phyloP scores from a whole-genome alignment of 1,284 basidiomycete genomes.

The Apiotrichum veenhuisii region DNA sequence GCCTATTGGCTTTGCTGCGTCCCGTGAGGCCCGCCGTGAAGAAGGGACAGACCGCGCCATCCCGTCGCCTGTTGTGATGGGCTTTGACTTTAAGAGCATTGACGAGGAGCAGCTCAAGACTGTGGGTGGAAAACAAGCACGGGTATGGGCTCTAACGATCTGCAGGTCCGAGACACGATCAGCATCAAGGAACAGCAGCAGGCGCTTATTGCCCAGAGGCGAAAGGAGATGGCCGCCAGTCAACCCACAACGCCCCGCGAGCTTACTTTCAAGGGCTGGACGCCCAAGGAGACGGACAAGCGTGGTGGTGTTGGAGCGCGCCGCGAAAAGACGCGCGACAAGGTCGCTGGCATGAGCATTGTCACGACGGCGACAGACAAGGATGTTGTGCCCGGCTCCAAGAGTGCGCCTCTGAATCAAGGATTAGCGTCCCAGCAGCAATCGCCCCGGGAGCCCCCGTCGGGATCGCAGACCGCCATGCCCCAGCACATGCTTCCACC shows the following conservation, averaged over 20 bases:
- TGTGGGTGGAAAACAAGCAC: conserved; percentile 20
- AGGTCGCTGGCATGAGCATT: conserved; percentile 45
- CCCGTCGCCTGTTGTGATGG: conserved; percentile 46
- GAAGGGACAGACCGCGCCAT: conserved; percentile 27
- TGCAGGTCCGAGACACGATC: conserved; percentile 46
- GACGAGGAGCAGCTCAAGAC: conserved; percentile 46
- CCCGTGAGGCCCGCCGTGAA: conserved; percentile 34
- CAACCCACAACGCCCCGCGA: conserved; percentile 39
- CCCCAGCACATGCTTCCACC: conserved; percentile 37
- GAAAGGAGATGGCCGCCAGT: conserved; percentile 35
- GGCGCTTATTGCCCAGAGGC: conserved; percentile 43
- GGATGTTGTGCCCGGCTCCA: conserved; percentile 39
- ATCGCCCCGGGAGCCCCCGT: conserved; percentile 36
- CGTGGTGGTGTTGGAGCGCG: conserved; percentile 37
- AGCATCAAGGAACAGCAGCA: conserved; percentile 48
- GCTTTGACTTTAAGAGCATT: conserved; percentile 44
- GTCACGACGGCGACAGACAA: conserved; percentile 34
- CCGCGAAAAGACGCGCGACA: conserved; percentile 45
- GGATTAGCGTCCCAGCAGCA: conserved; percentile 38
- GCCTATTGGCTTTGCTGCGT: conserved; percentile 42
- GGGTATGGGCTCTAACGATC: background rate
- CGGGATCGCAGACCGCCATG: conserved; percentile 38
- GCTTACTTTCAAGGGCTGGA: conserved; percentile 45
- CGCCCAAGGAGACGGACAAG: conserved; percentile 35
- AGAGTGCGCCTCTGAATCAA: conserved; percentile 45